Evolutionary conservation across 1,284 basidiomycete genomes (phyloP), one percentile per base, ranked within the genome.

Genomic region (Xanthoconium separans): DNA sequence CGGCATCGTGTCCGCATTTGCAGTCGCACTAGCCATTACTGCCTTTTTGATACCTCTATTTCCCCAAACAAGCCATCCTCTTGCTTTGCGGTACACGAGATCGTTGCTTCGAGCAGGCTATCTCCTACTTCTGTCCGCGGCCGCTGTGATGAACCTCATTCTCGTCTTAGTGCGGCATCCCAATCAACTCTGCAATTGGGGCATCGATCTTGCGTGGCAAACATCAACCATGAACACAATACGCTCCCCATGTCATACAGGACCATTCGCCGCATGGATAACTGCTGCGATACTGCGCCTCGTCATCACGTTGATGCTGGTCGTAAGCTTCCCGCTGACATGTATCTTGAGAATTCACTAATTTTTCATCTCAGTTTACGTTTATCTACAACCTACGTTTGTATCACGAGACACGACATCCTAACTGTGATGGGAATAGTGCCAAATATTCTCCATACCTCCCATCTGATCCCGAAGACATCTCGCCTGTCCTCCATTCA

Each of bases 191-290:
- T 89, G 87, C 59, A 65, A 71, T 41, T 74, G 84, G 72, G 83
- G 85, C 58, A 71, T 88, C 44, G 87, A 89, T 62, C 73, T 84
- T 41, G 69, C 82, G 5, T 89, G 87, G 87, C 77, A 81, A 8
- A 62, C 68, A 13, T 64, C 70, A 6, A 52, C 55, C 10, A 48
- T 58, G 20, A 50, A 57, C 16, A 71, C 75, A 15, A 42, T 54
- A 22, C 39, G 51, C 3, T 49, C 53, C 11, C 41, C 54, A 12
- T 77, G 77, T 49, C 57, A 63, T 15, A 66, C 74, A 2, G 66
- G 72, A 13, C 37, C 74, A 3, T 84, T 80, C 77, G 69, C 73
- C 3, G 68, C 70, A 13, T 88, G 84, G 84, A 62, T 85, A 20
- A 70, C 71, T 42, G 73, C 82, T 10, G 75, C 81, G 0, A 59